phyloP scores from a whole-genome alignment of 495 filamentous ascomycete species.

The Tuber brumale region DNA sequence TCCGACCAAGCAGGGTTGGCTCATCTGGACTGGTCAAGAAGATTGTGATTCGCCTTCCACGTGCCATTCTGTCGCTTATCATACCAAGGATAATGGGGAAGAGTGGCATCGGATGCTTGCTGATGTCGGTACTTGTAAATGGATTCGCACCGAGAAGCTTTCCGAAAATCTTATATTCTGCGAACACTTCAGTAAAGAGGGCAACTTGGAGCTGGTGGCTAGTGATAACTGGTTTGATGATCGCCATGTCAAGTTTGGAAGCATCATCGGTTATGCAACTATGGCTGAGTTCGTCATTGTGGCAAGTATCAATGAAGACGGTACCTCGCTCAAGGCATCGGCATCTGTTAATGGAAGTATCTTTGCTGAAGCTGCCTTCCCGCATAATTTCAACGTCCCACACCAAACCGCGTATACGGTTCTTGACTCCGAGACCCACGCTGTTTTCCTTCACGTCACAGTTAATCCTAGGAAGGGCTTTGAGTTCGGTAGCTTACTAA shows the following conservation, averaged over 20 bases:
- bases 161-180: constrained; percentile 72
- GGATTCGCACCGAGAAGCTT: constrained; percentile 61
- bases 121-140: constrained; percentile 71
- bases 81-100: constrained; percentile 66
- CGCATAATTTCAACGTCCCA: constrained; percentile 66
- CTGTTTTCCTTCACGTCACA: constrained; percentile 85
- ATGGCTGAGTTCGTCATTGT: constrained; percentile 95
- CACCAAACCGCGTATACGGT: constrained; percentile 82
- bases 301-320: constrained; percentile 61
- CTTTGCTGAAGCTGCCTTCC: constrained; percentile 81
- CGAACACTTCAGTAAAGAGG: constrained; percentile 51
- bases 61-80: constrained; percentile 66
- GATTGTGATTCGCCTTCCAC: constrained; percentile 49
- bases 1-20: constrained; percentile 68
- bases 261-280: constrained; percentile 78
- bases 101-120: constrained; percentile 63
- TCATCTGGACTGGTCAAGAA: constrained; percentile 76
- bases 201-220: constrained; percentile 51
- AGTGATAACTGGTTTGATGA: constrained; percentile 70
- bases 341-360: constrained; percentile 73
- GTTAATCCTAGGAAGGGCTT: constrained; percentile 55
- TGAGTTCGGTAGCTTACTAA: constrained; percentile 79
- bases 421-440: constrained; percentile 83
- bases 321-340: constrained; percentile 64
- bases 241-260: constrained; percentile 52